Evolutionary conservation across 805 yeast genomes (phyloP).

Genomic region (Suhomyces vadensis): DNA sequence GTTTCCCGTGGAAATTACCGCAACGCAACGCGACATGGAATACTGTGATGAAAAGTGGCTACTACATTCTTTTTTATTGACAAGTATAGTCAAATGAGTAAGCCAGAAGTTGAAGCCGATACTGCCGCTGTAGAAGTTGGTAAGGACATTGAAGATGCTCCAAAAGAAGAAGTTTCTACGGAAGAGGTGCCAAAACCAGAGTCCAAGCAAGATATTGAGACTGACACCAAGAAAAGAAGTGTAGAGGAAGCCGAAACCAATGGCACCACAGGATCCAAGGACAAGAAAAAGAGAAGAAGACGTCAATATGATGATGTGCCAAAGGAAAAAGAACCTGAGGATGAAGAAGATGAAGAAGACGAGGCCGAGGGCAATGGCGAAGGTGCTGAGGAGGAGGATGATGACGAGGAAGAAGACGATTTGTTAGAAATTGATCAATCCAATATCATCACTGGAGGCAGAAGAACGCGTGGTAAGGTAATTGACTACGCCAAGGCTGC

Average conservation of each 20-base stretch:
- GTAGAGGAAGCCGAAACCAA: conserved; percentile 15
- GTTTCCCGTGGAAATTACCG: background rate
- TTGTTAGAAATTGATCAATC: conserved; percentile 76
- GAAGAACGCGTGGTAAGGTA: conserved; percentile 88
- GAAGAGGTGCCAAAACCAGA: conserved; percentile 4
- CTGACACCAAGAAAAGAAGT: conserved; percentile 4
- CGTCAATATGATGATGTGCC: conserved; percentile 58
- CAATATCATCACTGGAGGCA: conserved; percentile 79
- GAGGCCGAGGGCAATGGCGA: conserved; percentile 47
- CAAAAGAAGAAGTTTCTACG: background rate
- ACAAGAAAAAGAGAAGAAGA: conserved; percentile 48
- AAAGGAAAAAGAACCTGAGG: conserved; percentile 46
- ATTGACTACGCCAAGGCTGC: conserved; percentile 85
- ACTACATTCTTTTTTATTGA: background rate
- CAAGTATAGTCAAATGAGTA: conserved; percentile 1
- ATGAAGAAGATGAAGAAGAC: conserved; percentile 40
- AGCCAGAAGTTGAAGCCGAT: conserved; percentile 2
- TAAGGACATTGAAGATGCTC: background rate
- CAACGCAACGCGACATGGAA: too few relatives aligned
- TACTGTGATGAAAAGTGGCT: background rate
- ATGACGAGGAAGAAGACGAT: conserved; percentile 75
- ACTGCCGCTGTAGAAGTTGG: background rate
- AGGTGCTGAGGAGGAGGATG: conserved; percentile 56
- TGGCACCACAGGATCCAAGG: conserved; percentile 15
- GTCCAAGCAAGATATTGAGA: conserved; percentile 2